Base-by-base conservation (phyloP, 176 grass and related monocot species). In the Triticum urartu region DNA sequence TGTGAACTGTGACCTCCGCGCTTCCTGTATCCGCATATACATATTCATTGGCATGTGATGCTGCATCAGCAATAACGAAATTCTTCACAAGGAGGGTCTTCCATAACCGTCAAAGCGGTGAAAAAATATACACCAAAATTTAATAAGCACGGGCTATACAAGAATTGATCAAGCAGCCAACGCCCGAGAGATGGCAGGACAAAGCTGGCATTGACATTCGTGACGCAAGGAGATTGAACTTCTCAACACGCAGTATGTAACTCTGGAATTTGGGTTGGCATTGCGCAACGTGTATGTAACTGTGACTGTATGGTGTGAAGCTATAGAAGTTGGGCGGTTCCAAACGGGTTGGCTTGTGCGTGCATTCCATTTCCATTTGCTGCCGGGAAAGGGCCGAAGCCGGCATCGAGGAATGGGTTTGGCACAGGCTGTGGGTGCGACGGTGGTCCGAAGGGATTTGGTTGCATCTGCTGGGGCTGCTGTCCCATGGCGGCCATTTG, bases 401-500 rank as follows among this genome's bases (percentile, higher is more conserved):
- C 91, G 3, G 77, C 48, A 64, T 95, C 91, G 1, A 95, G 85
- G 87, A 95, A 95, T 3, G 87, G 87, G 78, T 93, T 96, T 70
- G 89, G 79, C 6, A 83, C 73, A 0, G 50, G 62, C 75, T 83
- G 89, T 13, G 77, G 70, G 34, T 82, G 52, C 36, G 87, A 69
- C 15, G 88, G 69, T 22, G 79, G 12, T 15, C 92, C 90, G 43
- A 92, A 89, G 24, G 88, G 94, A 35, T 92, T 91, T 15, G 87
- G 82, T 40, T 95, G 88, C 75, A 92, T 82, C 70, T 93, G 91
- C 54, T 92, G 91, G 72, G 91, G 88, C 52, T 93, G 88, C 70
- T 89, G 83, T 12, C 40, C 60, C 91, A 95, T 91, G 68, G 76
- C 9, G 12, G 90, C 82, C 92, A 94, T 98, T 72, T 95, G 97